A percentile compares a stretch with the other conserved stretches of the same genome.
Evolutionary conservation across 192 early-diverging fungal genomes (phyloP).

Genomic region (Backusella liffmaniae): DNA sequence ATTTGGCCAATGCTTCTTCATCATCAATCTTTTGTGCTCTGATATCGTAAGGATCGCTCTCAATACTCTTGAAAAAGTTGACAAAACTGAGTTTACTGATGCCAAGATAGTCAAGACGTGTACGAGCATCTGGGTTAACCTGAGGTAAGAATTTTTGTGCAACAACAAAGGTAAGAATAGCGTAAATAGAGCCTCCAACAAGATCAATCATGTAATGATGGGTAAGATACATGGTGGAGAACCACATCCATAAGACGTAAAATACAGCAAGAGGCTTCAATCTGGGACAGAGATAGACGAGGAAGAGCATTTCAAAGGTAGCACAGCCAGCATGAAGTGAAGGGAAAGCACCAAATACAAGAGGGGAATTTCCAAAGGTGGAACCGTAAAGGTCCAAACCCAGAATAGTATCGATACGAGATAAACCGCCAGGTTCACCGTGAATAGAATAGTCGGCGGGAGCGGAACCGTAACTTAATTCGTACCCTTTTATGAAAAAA

Average conservation of each 20-base stretch:
- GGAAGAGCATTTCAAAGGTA: slow-evolving; percentile 57
- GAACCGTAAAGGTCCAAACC: slow-evolving; percentile 58
- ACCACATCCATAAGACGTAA: slow-evolving; percentile 74
- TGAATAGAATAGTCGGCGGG: slow-evolving; percentile 64
- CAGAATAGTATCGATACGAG: slow-evolving; percentile 63
- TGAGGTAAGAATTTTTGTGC: slow-evolving; percentile 47
- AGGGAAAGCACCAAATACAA: slow-evolving; percentile 77
- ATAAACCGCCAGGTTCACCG: slow-evolving; percentile 64
- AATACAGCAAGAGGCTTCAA: slow-evolving; percentile 38
- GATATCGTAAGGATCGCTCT: not conserved
- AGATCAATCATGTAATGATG: slow-evolving; percentile 75
- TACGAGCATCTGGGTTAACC: slow-evolving; percentile 21
- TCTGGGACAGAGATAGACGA: slow-evolving; percentile 44
- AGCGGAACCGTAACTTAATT: slow-evolving; percentile 54
- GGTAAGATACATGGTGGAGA: slow-evolving; percentile 71
- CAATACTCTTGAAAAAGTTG: slow-evolving; percentile 16
- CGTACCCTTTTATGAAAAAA: slow-evolving; percentile 54
- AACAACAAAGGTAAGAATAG: slow-evolving; percentile 52
- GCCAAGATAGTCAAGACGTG: slow-evolving; percentile 35
- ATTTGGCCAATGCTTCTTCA: not conserved
- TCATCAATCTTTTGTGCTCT: not conserved
- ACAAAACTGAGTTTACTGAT: slow-evolving; percentile 12
- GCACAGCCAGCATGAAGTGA: slow-evolving; percentile 72
- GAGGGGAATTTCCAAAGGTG: slow-evolving; percentile 62
- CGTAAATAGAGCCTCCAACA: slow-evolving; percentile 62